A percentile compares a stretch with the other conserved stretches of the same genome.
Conservation (phyloP, 1,284 basidiomycete species). For the Retiboletus flavoniger region DNA sequence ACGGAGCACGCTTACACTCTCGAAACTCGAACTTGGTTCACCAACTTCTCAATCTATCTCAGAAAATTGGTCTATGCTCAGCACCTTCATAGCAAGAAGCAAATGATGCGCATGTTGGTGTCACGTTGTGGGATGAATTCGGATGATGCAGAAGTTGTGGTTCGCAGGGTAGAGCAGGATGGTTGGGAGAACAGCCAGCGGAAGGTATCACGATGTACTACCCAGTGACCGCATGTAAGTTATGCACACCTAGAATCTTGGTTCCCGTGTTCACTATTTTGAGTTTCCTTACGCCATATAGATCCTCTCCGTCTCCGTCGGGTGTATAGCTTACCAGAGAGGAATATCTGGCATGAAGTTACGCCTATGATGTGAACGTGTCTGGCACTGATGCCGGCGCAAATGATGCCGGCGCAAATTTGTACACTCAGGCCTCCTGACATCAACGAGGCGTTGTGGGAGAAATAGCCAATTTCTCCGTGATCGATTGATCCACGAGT, state of each 20-base stretch:
- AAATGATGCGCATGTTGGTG: constrained; percentile 28
- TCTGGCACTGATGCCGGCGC: background rate
- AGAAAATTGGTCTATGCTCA: constrained; percentile 23
- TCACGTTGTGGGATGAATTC: constrained; percentile 28
- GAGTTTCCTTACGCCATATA: background rate
- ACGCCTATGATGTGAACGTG: no score
- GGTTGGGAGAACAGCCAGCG: background rate
- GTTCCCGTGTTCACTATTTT: constrained; percentile 10
- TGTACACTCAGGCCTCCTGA: constrained; percentile 11
- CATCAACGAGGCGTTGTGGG: constrained; percentile 22
- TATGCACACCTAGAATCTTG: background rate
- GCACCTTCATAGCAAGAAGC: constrained; percentile 24
- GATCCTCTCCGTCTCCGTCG: background rate
- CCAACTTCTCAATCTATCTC: constrained; percentile 26
- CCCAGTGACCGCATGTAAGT: constrained; percentile 24
- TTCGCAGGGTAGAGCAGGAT: constrained; percentile 19
- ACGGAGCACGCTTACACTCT: constrained; percentile 21
- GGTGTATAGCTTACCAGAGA: background rate
- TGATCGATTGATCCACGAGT: background rate
- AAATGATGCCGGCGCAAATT: constrained; percentile 11
- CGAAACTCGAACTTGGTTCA: constrained; percentile 30
- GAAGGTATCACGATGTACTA: constrained; percentile 15
- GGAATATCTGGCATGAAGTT: no score
- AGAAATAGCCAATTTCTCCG: background rate
- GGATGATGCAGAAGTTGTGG: constrained; percentile 25